These are phyloP conservation scores for Aspergillus eucalypticola DNA, from an alignment of 2,329 filamentous ascomycete genomes.

Conservation along the genomic window DNA sequence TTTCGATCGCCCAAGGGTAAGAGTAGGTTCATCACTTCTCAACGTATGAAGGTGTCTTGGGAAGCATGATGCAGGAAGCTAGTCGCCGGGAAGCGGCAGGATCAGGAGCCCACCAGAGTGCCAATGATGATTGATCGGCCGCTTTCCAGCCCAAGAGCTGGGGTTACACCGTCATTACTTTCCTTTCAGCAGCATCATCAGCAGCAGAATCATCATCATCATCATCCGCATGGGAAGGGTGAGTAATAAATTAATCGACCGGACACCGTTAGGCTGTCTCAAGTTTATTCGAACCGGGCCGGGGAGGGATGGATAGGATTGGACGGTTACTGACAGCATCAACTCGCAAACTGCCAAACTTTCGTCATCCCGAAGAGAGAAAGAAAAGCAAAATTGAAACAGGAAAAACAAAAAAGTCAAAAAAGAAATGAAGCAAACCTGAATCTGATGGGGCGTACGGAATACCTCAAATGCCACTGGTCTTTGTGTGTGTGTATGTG, in stretches of 20 bases:
- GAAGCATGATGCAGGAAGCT: constrained; percentile 17
- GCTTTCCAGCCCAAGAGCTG: constrained; percentile 14
- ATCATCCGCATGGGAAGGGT: not conserved
- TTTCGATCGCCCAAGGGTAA: constrained; percentile 13
- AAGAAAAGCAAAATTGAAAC: too few species aligned
- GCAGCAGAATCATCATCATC: not conserved
- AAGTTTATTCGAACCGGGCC: constrained; percentile 38
- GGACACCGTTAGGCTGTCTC: constrained; percentile 43
- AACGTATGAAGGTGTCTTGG: constrained; percentile 1
- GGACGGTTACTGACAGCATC: constrained; percentile 14
- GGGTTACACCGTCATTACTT: constrained; percentile 23
- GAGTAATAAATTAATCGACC: constrained; percentile 21
- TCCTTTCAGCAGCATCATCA: not conserved
- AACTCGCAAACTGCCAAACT: constrained; percentile 2
- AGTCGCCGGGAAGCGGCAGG: constrained; percentile 21
- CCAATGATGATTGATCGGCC: constrained; percentile 20
- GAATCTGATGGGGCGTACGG: not conserved
- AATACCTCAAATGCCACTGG: not conserved
- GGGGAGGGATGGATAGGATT: constrained; percentile 13
- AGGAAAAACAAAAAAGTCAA: not conserved
- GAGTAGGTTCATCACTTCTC: constrained; percentile 9
- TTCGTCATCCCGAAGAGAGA: not conserved
- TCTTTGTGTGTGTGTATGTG: not conserved
- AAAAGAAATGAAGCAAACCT: not conserved
- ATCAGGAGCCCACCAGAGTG: constrained; percentile 13